Percentiles rank a stretch among this genome's conserved stretches.
phyloP scores from a whole-genome alignment of 768 basidiomycete species.

The Lactarius sp. region DNA sequence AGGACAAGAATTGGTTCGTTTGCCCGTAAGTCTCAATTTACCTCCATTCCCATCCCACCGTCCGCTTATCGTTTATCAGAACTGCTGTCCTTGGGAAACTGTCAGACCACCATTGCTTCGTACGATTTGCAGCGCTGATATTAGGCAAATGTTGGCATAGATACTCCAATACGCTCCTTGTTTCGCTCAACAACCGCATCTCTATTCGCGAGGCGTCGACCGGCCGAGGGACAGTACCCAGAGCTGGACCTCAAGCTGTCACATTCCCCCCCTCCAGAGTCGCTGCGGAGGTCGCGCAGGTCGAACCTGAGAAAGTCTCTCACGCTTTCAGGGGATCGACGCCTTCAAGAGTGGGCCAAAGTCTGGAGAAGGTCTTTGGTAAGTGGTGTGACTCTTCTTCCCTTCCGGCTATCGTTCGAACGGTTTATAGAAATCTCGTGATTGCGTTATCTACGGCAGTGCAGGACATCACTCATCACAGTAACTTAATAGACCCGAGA shows the following conservation, averaged over 20 bases:
- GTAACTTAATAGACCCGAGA: not conserved
- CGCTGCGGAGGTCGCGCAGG: not conserved
- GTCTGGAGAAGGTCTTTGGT: not conserved
- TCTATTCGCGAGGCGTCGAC: too few relatives aligned
- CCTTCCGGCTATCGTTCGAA: not conserved
- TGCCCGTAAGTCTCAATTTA: slow-evolving; percentile 3
- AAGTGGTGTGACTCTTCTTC: not conserved
- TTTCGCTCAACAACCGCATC: slow-evolving; percentile 15
- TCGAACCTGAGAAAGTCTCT: not conserved
- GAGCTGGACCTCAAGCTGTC: too few relatives aligned
- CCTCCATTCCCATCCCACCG: not conserved
- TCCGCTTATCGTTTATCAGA: not conserved
- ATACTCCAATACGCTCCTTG: not conserved
- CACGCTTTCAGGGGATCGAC: not conserved
- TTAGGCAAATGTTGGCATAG: too few relatives aligned
- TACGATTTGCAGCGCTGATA: too few relatives aligned
- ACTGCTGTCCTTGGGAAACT: slow-evolving; percentile 15
- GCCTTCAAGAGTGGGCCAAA: not conserved
- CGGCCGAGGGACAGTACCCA: too few relatives aligned
- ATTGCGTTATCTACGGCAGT: not conserved
- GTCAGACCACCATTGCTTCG: not conserved
- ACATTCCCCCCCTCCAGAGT: not conserved
- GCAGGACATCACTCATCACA: not conserved
- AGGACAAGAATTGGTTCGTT: slow-evolving; percentile 9
- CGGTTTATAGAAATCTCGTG: not conserved